phyloP scores from a whole-genome alignment of 106 monocot species.

The Ottelia alismoides region DNA sequence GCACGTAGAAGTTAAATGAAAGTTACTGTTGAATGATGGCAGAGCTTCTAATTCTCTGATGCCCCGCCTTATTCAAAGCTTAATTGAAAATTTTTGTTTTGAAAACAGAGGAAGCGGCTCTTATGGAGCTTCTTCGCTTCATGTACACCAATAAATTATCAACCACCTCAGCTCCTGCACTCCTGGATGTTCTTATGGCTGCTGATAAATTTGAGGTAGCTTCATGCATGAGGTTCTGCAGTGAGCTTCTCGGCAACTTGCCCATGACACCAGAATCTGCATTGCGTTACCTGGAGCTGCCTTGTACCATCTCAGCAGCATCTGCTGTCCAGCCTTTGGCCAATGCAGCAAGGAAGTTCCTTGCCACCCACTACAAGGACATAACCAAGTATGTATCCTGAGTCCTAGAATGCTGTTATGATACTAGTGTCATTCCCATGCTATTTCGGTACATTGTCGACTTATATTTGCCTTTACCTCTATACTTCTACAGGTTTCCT shows the following conservation, averaged over 20 bases:
- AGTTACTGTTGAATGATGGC: too few relatives aligned
- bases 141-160: constrained; percentile 22
- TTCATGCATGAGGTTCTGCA: constrained; percentile 22
- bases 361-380: constrained; percentile 12
- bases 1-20: too few relatives aligned
- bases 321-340: constrained; percentile 13
- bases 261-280: constrained; percentile 21
- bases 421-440: neutral
- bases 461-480: neutral
- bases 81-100: too few relatives aligned
- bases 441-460: too few relatives aligned
- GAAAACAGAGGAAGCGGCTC: constrained; percentile 16
- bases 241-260: constrained; percentile 11
- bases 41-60: too few relatives aligned
- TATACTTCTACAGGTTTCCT: constrained; percentile 6
- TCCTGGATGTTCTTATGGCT: constrained; percentile 17
- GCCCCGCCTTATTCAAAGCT: too few relatives aligned
- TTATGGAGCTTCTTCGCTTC: constrained; percentile 23
- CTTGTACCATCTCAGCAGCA: constrained; percentile 10
- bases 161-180: neutral
- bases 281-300: constrained; percentile 17
- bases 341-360: constrained; percentile 10
- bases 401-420: neutral
- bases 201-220: constrained; percentile 23
- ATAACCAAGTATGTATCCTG: constrained; percentile 11